Base-by-base conservation (phyloP, 352 stramenopile species). In the Phytopythium ostracodes region DNA sequence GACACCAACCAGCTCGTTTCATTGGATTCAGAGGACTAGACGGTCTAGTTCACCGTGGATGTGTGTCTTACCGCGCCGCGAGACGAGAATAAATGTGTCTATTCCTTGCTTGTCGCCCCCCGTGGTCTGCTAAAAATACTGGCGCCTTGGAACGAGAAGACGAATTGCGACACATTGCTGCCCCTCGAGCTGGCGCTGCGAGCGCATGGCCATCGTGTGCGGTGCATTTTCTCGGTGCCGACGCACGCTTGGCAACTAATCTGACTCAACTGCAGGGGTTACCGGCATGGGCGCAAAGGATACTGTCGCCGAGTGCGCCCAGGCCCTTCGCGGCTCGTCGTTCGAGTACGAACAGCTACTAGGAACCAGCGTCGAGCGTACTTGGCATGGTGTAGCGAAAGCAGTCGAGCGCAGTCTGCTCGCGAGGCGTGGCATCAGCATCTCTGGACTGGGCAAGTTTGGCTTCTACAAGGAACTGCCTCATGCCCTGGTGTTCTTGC, bases 291-390 rank as follows among this genome's bases (percentile, higher is more conserved):
- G 46, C 14, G 46, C 12, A 12, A 52, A 52, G 22, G 54, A 70
- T 46, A 25, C 89, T 22, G 42, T 89, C 24, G 36, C 33, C 10
- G 80, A 88, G 24, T 90, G 80, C 61, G 66, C 66, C 10, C 72
- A 81, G 59, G 56, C 84, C 17, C 75, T 90, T 27, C 68, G 70
- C 29, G 50, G 57, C 29, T 88, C 78, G 12, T 43, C 59, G 8
- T 84, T 80, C 58, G 80, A 90, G 56, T 92, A 87, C 56, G 75
- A 92, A 57, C 71, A 78, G 49, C 63, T 88, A 17, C 63, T 92
- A 1, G 75, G 71, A 2, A 55, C 66, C 31, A 80, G 70, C 0
- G 60, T 90, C 18, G 58, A 75, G 8, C 36, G 58, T 12, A 75
- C 88, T 9, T 92, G 83, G 83, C 51, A 89, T 17, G 64, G 62